These are phyloP conservation scores for Sequoia sempervirens DNA, from an alignment of 75 land plant genomes.

Conservation along the genomic window DNA sequence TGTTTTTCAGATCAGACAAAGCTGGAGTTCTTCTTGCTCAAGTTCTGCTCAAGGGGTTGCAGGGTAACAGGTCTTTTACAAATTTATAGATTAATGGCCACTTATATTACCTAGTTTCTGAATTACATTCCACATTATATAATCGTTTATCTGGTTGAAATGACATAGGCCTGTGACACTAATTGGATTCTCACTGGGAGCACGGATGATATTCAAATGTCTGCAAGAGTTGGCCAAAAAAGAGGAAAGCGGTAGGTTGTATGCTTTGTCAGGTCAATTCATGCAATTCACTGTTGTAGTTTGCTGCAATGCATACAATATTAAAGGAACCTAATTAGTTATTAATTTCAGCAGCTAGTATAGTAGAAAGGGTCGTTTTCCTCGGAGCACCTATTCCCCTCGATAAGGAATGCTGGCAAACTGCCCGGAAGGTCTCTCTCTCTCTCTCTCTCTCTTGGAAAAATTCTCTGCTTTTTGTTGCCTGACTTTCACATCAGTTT, in stretches of 20 bases:
- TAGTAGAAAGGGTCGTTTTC: conserved; percentile 88
- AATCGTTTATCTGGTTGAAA: background rate
- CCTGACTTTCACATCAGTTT: background rate
- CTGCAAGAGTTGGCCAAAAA: conserved; percentile 67
- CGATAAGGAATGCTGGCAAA: conserved; percentile 67
- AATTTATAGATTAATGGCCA: background rate
- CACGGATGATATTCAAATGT: conserved; percentile 89
- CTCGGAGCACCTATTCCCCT: conserved; percentile 90
- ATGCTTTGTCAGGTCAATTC: background rate
- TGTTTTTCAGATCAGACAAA: conserved; percentile 86
- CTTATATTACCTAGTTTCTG: background rate
- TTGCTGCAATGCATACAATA: background rate
- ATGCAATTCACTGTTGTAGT: background rate
- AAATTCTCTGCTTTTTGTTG: background rate
- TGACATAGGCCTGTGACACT: conserved; percentile 90
- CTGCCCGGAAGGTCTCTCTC: conserved; percentile 66
- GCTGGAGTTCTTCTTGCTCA: conserved; percentile 92
- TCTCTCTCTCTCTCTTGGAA: background rate
- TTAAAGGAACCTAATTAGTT: background rate
- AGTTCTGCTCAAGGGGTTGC: conserved; percentile 71
- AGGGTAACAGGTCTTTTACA: conserved; percentile 67
- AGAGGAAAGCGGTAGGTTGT: conserved; percentile 63
- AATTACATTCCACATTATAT: background rate
- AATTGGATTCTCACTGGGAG: conserved; percentile 92
- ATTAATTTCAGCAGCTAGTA: conserved; percentile 43